phyloP scores from a whole-genome alignment of 495 filamentous ascomycete species.

The Xylaria telfairii region DNA sequence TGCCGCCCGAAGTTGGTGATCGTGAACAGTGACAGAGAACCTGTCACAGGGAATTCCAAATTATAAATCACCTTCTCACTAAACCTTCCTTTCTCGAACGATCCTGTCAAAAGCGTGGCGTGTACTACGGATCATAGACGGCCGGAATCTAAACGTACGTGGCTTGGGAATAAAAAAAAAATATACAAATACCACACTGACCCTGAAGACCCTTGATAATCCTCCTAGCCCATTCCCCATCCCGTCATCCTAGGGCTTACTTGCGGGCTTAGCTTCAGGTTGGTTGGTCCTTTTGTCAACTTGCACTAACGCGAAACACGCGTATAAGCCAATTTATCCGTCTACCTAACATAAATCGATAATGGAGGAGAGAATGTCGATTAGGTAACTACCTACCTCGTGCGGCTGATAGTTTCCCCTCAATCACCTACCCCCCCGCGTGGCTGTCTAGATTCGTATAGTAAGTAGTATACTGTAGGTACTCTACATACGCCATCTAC shows the following conservation, averaged over 20 bases:
- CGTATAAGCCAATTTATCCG: not conserved
- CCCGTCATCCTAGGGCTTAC: slow-evolving; percentile 4
- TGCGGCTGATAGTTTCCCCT: not conserved
- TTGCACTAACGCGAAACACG: not conserved
- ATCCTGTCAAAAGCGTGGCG: not conserved
- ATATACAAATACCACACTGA: not conserved
- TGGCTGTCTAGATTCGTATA: not conserved
- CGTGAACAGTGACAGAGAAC: not conserved
- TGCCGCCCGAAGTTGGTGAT: not conserved
- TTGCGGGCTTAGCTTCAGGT: slow-evolving; percentile 3
- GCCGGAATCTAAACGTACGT: not conserved
- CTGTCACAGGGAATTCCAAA: slow-evolving; percentile 5
- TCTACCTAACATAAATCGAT: not conserved
- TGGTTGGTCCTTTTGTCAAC: not conserved
- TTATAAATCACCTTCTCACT: not conserved
- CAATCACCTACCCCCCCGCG: not conserved
- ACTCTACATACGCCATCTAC: too few species aligned
- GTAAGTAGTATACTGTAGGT: too few species aligned
- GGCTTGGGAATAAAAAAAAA: not conserved
- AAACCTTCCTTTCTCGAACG: not conserved
- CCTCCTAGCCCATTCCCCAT: not conserved
- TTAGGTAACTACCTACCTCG: too few species aligned
- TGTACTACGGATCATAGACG: not conserved
- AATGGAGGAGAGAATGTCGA: not conserved
- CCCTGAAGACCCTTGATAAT: slow-evolving; percentile 2